Evolutionary conservation across 1,284 basidiomycete genomes (phyloP).

Genomic region (Trichosporon ovoides): DNA sequence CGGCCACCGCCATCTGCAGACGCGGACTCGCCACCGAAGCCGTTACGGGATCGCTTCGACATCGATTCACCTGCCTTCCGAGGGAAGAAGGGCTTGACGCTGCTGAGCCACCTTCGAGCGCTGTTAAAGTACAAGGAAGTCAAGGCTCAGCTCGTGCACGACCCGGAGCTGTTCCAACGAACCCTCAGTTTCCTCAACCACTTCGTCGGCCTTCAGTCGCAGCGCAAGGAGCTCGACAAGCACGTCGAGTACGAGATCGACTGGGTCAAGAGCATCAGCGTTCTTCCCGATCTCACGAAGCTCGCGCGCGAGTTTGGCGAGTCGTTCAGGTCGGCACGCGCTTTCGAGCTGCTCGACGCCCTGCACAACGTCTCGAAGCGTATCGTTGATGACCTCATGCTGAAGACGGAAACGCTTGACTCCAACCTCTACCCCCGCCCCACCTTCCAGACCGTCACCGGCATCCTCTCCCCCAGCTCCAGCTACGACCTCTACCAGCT

Average conservation of each 20-base stretch:
- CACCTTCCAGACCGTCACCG: constrained; percentile 54
- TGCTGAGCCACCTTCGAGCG: constrained; percentile 68
- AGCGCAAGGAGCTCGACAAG: constrained; percentile 68
- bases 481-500: constrained; percentile 57
- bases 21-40: neutral
- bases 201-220: constrained; percentile 86
- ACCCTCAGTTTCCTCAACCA: constrained; percentile 64
- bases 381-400: constrained; percentile 59
- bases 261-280: constrained; percentile 90
- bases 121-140: constrained; percentile 67
- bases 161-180: constrained; percentile 58
- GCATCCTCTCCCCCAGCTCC: constrained; percentile 24
- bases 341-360: constrained; percentile 61
- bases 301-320: constrained; percentile 84
- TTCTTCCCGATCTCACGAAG: constrained; percentile 78
- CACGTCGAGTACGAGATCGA: constrained; percentile 94
- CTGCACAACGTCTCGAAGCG: constrained; percentile 66
- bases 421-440: constrained; percentile 60
- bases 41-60: constrained; percentile 52
- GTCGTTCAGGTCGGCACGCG: constrained; percentile 55
- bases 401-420: constrained; percentile 54
- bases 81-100: constrained; percentile 85
- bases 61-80: constrained; percentile 81
- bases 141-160: constrained; percentile 65
- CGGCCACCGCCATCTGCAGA: neutral